phyloP scores from a whole-genome alignment of 495 filamentous ascomycete genomes.

The Xylaria venustula region DNA sequence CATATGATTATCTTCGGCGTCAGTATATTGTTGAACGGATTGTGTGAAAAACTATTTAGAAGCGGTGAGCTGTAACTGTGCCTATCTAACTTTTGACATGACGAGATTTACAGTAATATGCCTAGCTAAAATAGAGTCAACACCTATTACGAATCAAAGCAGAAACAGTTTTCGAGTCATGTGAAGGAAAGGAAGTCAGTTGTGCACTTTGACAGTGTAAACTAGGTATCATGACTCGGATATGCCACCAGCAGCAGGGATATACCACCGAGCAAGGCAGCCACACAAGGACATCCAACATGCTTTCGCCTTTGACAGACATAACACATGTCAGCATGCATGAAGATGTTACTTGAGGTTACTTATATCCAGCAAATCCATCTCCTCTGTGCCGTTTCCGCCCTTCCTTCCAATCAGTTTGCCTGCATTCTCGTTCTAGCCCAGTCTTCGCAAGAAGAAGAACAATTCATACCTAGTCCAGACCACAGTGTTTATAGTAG shows the following conservation, averaged over 20 bases:
- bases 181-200: background rate
- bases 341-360: conserved; percentile 11
- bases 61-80: background rate
- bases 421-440: background rate
- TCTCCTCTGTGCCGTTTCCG: background rate
- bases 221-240: conserved; percentile 6
- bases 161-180: conserved; percentile 1
- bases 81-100: background rate
- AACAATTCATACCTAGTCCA: no score
- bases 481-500: no score
- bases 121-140: background rate
- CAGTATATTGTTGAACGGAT: no score
- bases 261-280: conserved; percentile 7
- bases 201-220: background rate
- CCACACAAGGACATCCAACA: background rate
- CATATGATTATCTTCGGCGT: no score
- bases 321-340: conserved; percentile 10
- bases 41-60: no score
- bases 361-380: conserved; percentile 6
- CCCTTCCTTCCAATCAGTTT: no score
- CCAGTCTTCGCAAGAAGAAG: background rate
- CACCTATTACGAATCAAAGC: background rate
- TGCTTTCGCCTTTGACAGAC: background rate
- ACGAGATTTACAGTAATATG: background rate
- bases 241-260: conserved; percentile 4